Conservation (phyloP, 441 rosid species). For the Populus hybrid region DNA sequence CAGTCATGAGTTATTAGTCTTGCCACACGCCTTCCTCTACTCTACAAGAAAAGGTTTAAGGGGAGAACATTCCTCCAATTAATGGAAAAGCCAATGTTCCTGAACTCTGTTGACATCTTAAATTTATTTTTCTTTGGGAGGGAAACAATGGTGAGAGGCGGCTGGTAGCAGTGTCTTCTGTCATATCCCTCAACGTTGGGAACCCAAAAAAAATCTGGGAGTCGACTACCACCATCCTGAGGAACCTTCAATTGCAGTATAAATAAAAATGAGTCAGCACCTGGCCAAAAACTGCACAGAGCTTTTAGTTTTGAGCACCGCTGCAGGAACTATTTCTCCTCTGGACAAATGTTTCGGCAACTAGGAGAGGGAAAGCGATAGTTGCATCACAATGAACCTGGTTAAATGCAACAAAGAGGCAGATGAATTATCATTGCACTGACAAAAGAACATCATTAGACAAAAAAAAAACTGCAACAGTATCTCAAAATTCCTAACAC, state of each 20-base stretch:
- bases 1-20: background rate
- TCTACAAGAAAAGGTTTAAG: background rate
- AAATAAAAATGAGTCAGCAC: background rate
- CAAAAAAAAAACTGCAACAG: background rate
- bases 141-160: background rate
- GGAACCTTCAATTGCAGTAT: background rate
- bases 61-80: too few relatives aligned
- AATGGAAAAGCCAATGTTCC: too few relatives aligned
- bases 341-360: conserved; percentile 86
- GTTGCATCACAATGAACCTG: conserved; percentile 96
- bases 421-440: conserved; percentile 1
- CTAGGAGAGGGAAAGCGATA: conserved; percentile 83
- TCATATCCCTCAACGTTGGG: background rate
- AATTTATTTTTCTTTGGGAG: background rate
- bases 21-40: background rate
- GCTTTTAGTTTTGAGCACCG: conserved; percentile 8
- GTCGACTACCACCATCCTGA: background rate
- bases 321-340: conserved; percentile 28
- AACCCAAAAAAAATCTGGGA: background rate
- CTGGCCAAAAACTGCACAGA: conserved; percentile 11
- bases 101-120: too few relatives aligned
- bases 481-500: background rate
- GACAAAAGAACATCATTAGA: background rate
- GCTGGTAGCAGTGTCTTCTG: background rate
- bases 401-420: conserved; percentile 14